Evolutionary conservation across 169 alveolate species (phyloP).

Genomic region (Cryptosporidium canis): DNA sequence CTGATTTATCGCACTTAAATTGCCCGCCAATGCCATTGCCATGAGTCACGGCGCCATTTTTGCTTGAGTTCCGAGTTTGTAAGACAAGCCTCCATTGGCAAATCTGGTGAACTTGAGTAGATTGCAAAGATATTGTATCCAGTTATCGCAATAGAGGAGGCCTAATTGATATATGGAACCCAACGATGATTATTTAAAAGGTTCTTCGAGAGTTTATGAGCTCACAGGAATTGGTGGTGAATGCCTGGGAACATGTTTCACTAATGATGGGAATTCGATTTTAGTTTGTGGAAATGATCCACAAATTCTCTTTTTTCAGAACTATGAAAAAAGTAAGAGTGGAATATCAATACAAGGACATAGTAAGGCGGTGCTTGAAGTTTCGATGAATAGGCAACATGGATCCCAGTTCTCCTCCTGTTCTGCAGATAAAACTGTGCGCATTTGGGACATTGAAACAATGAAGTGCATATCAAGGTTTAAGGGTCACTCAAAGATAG

Average conservation of each 20-base stretch:
- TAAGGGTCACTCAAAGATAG: slow-evolving; percentile 58
- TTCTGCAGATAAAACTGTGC: slow-evolving; percentile 67
- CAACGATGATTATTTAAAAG: not conserved
- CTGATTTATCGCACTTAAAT: not conserved
- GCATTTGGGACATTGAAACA: slow-evolving; percentile 47
- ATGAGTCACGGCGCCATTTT: not conserved
- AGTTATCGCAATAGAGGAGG: not conserved
- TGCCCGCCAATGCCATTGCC: not conserved
- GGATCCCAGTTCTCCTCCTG: slow-evolving; percentile 29
- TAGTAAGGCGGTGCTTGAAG: slow-evolving; percentile 51
- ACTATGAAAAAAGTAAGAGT: not conserved
- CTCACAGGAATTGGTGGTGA: slow-evolving; percentile 67
- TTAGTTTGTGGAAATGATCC: slow-evolving; percentile 56
- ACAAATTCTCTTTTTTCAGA: slow-evolving; percentile 9
- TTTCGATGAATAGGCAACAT: slow-evolving; percentile 46
- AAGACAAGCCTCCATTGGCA: no score
- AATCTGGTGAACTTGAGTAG: no score
- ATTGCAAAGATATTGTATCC: not conserved
- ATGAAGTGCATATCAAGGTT: slow-evolving; percentile 29
- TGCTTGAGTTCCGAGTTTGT: no score
- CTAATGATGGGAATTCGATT: slow-evolving; percentile 42
- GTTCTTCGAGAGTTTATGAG: slow-evolving; percentile 41
- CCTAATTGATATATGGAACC: not conserved
- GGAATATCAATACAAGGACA: slow-evolving; percentile 43
- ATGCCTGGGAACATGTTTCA: slow-evolving; percentile 31